Percentiles rank a stretch among this genome's conserved stretches.
phyloP scores from a whole-genome alignment of 2,329 filamentous ascomycete genomes.

The Scopulariopsis brevicaulis region DNA sequence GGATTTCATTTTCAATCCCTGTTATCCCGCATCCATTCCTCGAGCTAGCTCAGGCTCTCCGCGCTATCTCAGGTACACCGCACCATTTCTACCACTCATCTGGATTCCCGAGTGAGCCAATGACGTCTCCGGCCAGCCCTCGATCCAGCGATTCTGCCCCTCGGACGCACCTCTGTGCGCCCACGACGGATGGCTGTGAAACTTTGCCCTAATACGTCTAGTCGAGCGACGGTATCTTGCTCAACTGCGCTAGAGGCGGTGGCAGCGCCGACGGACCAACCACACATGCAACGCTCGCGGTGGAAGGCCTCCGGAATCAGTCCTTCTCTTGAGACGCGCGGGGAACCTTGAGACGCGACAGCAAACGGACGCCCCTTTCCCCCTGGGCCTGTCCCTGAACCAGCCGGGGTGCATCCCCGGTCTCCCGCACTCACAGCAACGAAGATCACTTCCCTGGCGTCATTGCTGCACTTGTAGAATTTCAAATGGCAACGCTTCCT shows the following conservation, averaged over 20 bases:
- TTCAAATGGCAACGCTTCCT: not conserved
- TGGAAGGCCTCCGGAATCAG: not conserved
- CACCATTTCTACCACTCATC: not conserved
- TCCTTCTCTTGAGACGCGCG: not conserved
- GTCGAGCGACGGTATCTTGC: not conserved
- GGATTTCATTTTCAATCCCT: not conserved
- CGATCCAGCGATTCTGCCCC: not conserved
- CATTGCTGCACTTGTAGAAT: not conserved
- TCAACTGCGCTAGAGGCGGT: too few species aligned
- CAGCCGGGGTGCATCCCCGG: not conserved
- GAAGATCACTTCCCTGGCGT: not conserved
- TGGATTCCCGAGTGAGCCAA: not conserved
- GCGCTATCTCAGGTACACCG: not conserved
- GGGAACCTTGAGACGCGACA: not conserved
- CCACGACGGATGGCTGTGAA: not conserved
- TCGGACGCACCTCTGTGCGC: not conserved
- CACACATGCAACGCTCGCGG: not conserved
- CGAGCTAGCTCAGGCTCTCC: not conserved
- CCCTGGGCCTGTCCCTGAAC: not conserved
- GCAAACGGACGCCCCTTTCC: not conserved
- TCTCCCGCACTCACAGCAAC: not conserved
- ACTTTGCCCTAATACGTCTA: not conserved
- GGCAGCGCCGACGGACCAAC: not conserved
- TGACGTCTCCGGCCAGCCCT: not conserved
- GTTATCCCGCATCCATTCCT: not conserved